Evolutionary conservation across 257 asterid genomes (phyloP), one percentile per base, ranked within the genome.

Genomic region (Phtheirospermum japonicum): DNA sequence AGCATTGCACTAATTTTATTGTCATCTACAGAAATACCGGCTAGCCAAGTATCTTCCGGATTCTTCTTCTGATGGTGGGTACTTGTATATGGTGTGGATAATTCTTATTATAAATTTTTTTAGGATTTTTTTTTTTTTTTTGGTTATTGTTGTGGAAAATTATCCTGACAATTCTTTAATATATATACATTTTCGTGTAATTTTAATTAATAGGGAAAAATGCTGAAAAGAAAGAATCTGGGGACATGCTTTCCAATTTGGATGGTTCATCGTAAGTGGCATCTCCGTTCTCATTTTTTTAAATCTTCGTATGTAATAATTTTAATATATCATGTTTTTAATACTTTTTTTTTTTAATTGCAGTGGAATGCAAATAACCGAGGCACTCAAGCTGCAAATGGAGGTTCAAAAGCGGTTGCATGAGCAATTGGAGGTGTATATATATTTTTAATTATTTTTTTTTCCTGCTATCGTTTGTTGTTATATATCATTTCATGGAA

Each of bases 31-130:
- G 98, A 91, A 91, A 80, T 88, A 88, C 73, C 87, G 98, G 64
- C 98, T 91, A 65, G 98, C 98, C 30, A 91, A 91, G 77, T 91
- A 91, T 77, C 95, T 91, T 73, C 98, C 95, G 32, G 98, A 91
- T 77, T 84, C 96, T 58, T 78, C 96, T 26, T 79, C 84, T 58
- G 96, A 91, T 72, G 98, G 98, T 91, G 76, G 37, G 83, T 55
- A 31, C 42, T 51, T 19, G 26, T 42, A 9, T n/a, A 33, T 11
- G 34, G 16, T 68, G 48, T 68, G 56, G 57, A 7, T 54, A 17
- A 16, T 39, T 30, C 33, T 57, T 59, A 13, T 45, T 65, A 34
- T 32, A 39, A 52, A 50, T 6, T 46, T 7, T 43, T 46, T 46
- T 14, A n/a, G 18, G 18, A 16, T 46, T 46, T 16, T 5, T 10